These are phyloP conservation scores for Yamadazyma diospyri DNA, from an alignment of 1,139 yeast species.

Conservation along the genomic window DNA sequence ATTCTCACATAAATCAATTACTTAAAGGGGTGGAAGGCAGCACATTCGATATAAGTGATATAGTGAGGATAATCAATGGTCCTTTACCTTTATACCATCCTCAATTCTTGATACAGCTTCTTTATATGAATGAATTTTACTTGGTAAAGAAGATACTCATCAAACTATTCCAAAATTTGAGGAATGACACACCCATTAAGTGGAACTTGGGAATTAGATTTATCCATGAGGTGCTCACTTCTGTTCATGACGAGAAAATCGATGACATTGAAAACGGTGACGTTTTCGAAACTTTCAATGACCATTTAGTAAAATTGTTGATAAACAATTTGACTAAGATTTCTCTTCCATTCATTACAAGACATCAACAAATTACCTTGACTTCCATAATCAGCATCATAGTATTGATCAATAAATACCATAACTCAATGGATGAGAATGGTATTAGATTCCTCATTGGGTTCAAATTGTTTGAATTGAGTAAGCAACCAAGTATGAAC, in stretches of 20 bases:
- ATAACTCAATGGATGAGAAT: constrained; percentile 60
- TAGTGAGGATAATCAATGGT: constrained; percentile 78
- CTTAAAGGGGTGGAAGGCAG: constrained; percentile 37
- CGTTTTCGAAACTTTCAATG: constrained; percentile 40
- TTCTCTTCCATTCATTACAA: constrained; percentile 75
- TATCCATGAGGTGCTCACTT: constrained; percentile 15
- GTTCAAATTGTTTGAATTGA: constrained; percentile 58
- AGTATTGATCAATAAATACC: constrained; percentile 45
- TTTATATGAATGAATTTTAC: constrained; percentile 59
- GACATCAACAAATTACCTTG: constrained; percentile 88
- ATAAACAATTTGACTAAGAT: constrained; percentile 58
- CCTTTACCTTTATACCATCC: constrained; percentile 92
- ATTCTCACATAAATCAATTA: constrained; percentile 41
- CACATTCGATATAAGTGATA: constrained; percentile 37
- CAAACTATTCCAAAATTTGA: constrained; percentile 46
- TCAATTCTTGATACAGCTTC: constrained; percentile 74
- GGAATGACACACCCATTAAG: constrained; percentile 32
- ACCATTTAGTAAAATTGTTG: constrained; percentile 46
- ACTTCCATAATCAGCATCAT: constrained; percentile 66
- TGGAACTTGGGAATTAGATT: constrained; percentile 38
- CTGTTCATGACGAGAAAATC: constrained; percentile 19
- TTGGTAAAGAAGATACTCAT: constrained; percentile 59
- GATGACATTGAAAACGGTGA: constrained; percentile 19
- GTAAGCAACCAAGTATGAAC: constrained; percentile 45
- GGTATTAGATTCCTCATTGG: constrained; percentile 75